A percentile compares a stretch with the other conserved stretches of the same genome.
Conservation (phyloP, 495 filamentous ascomycete genomes). For the Filosporella fistucella region DNA sequence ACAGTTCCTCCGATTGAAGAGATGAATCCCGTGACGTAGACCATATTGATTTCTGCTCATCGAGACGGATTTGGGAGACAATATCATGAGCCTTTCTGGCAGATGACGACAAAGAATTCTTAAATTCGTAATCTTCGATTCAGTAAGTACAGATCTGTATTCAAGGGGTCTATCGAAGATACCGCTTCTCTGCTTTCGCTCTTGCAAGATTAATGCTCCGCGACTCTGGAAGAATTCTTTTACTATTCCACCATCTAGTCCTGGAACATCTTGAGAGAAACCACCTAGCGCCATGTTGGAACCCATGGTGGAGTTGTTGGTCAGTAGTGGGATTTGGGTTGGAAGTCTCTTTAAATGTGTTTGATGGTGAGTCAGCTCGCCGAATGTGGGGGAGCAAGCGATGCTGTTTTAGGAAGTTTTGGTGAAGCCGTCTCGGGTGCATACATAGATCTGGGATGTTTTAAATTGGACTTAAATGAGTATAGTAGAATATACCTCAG, state of each 20-base stretch:
- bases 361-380: no score
- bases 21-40: conserved; percentile 59
- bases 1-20: conserved; percentile 48
- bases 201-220: conserved; percentile 67
- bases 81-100: conserved; percentile 74
- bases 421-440: no score
- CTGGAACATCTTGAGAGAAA: no score
- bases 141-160: conserved; percentile 1
- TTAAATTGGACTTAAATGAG: no score
- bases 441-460: no score
- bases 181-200: conserved; percentile 79
- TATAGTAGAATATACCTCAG: no score
- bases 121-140: conserved; percentile 51
- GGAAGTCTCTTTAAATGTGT: no score
- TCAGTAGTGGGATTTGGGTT: no score
- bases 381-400: no score
- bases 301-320: no score
- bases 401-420: no score
- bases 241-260: conserved; percentile 59
- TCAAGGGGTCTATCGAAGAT: conserved; percentile 1
- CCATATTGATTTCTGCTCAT: conserved; percentile 70
- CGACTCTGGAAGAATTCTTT: conserved; percentile 71
- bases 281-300: no score
- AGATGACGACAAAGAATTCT: conserved; percentile 62
- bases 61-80: conserved; percentile 66